Percentiles rank a stretch among this genome's conserved stretches.
Conservation (phyloP, 257 asterid species). For the Fraxinus excelsior region DNA sequence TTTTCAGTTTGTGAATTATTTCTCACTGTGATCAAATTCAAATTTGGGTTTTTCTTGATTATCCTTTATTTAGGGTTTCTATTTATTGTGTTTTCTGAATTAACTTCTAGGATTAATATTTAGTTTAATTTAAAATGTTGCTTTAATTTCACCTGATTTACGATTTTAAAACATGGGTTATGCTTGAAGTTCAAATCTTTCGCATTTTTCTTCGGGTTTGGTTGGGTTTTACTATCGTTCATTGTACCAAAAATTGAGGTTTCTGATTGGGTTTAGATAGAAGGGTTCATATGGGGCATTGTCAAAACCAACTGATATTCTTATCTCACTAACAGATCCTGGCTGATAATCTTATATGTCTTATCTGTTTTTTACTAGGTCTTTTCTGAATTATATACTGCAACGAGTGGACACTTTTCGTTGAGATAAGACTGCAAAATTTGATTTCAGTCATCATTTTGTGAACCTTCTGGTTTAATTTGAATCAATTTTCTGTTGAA, state of each 20-base stretch:
- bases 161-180: neutral
- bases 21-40: constrained; percentile 12
- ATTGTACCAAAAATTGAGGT: neutral
- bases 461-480: constrained; percentile 10
- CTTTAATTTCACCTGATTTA: constrained; percentile 13
- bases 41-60: neutral
- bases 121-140: constrained; percentile 15
- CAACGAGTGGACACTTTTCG: neutral
- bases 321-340: neutral
- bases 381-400: neutral
- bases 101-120: constrained; percentile 1
- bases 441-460: neutral
- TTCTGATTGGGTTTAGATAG: constrained; percentile 10
- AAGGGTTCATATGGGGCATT: neutral
- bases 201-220: constrained; percentile 12
- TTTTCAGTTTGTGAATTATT: constrained; percentile 11
- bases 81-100: neutral
- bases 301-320: neutral
- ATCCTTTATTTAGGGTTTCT: no score
- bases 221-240: neutral
- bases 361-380: neutral
- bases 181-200: neutral
- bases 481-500: constrained; percentile 23
- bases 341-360: neutral
- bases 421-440: constrained; percentile 11